Conservation (phyloP, 2,329 filamentous ascomycete genomes). For the Xylariaceae sp. region DNA sequence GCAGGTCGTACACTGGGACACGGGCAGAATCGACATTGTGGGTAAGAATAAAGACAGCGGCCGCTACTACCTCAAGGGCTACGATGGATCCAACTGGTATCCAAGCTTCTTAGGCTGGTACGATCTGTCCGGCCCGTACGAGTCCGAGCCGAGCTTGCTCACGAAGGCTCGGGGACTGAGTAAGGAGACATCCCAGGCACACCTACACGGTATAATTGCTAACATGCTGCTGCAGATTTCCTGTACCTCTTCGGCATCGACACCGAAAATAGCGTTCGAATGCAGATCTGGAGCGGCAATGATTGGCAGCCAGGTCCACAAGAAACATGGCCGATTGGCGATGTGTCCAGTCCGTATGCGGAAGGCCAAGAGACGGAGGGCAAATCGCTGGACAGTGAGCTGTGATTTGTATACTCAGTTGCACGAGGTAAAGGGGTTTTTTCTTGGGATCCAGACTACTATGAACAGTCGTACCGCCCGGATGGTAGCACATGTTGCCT, state of each 20-base stretch:
- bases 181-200: conserved; percentile 2
- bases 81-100: conserved; percentile 18
- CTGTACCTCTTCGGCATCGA: conserved; percentile 22
- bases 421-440: not conserved
- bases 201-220: not conserved
- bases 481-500: not conserved
- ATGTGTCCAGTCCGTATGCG: conserved; percentile 12
- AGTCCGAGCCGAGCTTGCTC: conserved; percentile 18
- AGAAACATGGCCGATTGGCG: conserved; percentile 20
- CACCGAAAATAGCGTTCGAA: conserved; percentile 1
- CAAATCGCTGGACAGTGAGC: not conserved
- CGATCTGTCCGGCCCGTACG: conserved; percentile 17
- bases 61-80: conserved; percentile 19
- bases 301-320: conserved; percentile 19
- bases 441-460: not conserved
- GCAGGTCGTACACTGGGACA: conserved; percentile 18
- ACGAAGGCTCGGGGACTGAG: conserved; percentile 11
- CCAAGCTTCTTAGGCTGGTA: conserved; percentile 16
- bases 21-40: conserved; percentile 19
- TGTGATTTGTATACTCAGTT: not conserved
- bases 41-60: conserved; percentile 14
- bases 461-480: not conserved
- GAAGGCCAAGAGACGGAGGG: not conserved
- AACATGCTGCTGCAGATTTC: conserved; percentile 12
- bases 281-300: conserved; percentile 23